Evolutionary conservation across 306 rosid genomes (phyloP).

Genomic region (Ceratonia siliqua): DNA sequence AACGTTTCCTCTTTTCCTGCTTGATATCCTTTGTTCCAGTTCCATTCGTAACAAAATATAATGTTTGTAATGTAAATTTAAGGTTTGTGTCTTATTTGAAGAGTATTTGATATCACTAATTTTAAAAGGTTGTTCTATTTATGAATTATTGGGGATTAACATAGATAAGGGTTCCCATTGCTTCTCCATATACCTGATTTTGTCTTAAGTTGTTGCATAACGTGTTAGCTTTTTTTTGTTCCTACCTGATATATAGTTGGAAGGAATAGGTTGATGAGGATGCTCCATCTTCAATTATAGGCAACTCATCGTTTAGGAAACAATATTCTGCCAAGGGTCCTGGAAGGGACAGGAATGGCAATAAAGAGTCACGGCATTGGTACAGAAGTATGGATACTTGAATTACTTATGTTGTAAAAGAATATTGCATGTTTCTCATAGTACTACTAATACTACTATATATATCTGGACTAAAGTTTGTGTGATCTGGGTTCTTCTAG

Average conservation of each 20-base stretch:
- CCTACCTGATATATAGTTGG: conserved; percentile 33
- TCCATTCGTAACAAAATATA: too few relatives aligned
- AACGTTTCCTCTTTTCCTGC: too few relatives aligned
- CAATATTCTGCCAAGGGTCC: conserved; percentile 33
- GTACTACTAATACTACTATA: too few relatives aligned
- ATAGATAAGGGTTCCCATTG: not conserved
- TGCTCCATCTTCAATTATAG: conserved; percentile 36
- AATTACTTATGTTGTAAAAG: conserved; percentile 5
- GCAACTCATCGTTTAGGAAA: conserved; percentile 28
- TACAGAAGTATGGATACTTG: conserved; percentile 24
- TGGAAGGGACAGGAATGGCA: conserved; percentile 23
- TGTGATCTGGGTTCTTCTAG: not conserved
- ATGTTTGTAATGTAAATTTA: too few relatives aligned
- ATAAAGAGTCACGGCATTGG: conserved; percentile 15
- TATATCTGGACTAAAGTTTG: not conserved
- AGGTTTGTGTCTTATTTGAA: too few relatives aligned
- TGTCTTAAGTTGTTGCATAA: conserved; percentile 21
- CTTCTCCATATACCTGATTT: conserved; percentile 1
- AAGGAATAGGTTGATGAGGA: conserved; percentile 29
- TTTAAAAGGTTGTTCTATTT: not conserved
- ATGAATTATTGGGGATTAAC: conserved; percentile 1
- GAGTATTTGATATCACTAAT: not conserved
- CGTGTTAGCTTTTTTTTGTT: conserved; percentile 8
- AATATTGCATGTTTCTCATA: not conserved
- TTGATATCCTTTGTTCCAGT: too few relatives aligned